A percentile compares a stretch with the other conserved stretches of the same genome.
phyloP scores from a whole-genome alignment of 2,329 filamentous ascomycete species.

The Metarhizium humberi region DNA sequence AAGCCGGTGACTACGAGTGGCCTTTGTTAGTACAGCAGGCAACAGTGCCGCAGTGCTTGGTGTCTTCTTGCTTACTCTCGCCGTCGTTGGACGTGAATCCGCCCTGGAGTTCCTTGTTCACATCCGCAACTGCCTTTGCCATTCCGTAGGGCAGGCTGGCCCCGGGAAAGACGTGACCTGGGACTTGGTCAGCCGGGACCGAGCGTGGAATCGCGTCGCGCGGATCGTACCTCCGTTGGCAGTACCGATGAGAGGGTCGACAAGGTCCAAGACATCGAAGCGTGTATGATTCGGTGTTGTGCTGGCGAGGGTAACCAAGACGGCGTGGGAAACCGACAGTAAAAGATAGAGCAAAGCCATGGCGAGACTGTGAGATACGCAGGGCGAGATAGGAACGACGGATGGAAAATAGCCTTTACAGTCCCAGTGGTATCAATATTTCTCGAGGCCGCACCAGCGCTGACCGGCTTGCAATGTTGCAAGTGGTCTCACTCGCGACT shows the following conservation, averaged over 20 bases:
- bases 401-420: too few species aligned
- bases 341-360: not conserved
- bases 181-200: not conserved
- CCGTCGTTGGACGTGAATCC: constrained; percentile 38
- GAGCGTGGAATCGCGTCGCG: not conserved
- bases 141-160: constrained; percentile 36
- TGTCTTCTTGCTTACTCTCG: not conserved
- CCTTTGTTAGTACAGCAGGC: not conserved
- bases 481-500: too few species aligned
- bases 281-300: not conserved
- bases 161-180: constrained; percentile 40
- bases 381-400: too few species aligned
- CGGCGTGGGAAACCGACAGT: not conserved
- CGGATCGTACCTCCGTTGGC: constrained; percentile 37
- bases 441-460: too few species aligned
- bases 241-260: constrained; percentile 52
- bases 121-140: constrained; percentile 16
- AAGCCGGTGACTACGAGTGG: constrained; percentile 33
- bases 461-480: too few species aligned
- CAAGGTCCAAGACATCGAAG: constrained; percentile 21
- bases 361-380: too few species aligned
- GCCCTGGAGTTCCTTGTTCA: constrained; percentile 31
- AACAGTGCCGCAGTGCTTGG: too few species aligned
- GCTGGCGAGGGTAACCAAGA: not conserved
- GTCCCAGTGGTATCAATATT: too few species aligned